Percentiles rank a stretch among this genome's conserved stretches.
Conservation (phyloP, 2,329 filamentous ascomycete species). For the Paracoccidioides lutzii region DNA sequence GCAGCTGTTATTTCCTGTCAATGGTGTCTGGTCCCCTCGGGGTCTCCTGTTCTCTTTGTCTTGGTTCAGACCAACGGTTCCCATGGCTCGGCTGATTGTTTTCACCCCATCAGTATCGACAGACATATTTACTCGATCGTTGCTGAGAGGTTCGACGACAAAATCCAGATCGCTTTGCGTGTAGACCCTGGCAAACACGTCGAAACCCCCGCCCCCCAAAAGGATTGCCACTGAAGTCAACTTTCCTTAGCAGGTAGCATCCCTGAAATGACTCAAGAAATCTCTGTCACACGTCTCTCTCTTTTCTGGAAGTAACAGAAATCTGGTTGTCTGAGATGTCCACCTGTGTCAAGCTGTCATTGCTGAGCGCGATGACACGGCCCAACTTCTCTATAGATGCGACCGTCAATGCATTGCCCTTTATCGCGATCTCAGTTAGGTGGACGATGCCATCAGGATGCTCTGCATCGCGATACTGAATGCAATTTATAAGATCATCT, state of each 20-base stretch:
- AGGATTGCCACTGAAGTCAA: constrained; percentile 35
- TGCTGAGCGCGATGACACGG: constrained; percentile 28
- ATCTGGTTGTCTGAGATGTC: constrained; percentile 37
- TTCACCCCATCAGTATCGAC: constrained; percentile 9
- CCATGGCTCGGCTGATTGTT: not conserved
- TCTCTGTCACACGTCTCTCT: constrained; percentile 29
- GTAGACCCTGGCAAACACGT: constrained; percentile 34
- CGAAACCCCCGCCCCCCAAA: constrained; percentile 32
- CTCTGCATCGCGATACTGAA: constrained; percentile 22
- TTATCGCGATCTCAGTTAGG: constrained; percentile 36
- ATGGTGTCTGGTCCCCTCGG: not conserved
- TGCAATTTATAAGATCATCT: constrained; percentile 29
- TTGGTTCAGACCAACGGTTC: not conserved
- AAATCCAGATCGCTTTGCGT: constrained; percentile 24
- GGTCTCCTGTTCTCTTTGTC: not conserved
- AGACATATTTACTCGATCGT: constrained; percentile 12
- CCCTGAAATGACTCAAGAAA: constrained; percentile 33
- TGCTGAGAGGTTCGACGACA: constrained; percentile 12
- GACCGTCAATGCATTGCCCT: constrained; percentile 33
- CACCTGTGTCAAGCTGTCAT: constrained; percentile 34
- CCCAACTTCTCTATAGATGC: constrained; percentile 30
- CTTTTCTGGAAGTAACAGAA: constrained; percentile 22
- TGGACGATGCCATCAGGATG: constrained; percentile 21
- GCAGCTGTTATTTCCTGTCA: not conserved
- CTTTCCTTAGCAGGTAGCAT: constrained; percentile 31